Base-by-base conservation (phyloP, 2,329 filamentous ascomycete genomes). In the Hypoxylon rubiginosum region DNA sequence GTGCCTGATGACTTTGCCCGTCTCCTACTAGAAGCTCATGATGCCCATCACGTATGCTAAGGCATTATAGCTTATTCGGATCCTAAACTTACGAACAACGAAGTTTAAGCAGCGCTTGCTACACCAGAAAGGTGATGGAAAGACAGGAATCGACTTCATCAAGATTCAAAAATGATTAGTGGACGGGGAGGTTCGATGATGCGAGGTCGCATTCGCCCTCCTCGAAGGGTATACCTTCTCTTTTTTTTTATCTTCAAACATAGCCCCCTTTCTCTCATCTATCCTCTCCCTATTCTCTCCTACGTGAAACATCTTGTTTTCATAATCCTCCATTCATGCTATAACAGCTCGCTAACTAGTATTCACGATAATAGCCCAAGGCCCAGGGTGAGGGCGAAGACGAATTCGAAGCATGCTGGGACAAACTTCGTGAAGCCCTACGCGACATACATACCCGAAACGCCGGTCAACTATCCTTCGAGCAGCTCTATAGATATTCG, bases 371-470 rank as follows among this genome's bases (percentile, higher is more conserved):
- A 79, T 71, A 77, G 80, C 71, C 76, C 45, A 49, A 69, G 26
- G 49, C 64, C 5, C 30, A 65, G 49, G 53, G 79, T 17, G 85
- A 83, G 66, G 89, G 91, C 70, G 84, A 86, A 9, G 85, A 91
- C 72, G 93, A 97, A 71, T 97, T 97, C 76, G 92, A 97, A n/a
- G 84, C 87, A 2, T 92, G 90, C 72, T 99, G 96, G 96, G 83
- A 84, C 13, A 88, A 89, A 48, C 87, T 99, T 7, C 85, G 90
- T 49, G 86, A 89, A 51, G 94, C 95, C 3, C 87, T 99, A 56
- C 85, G 84, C 61, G 92, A 97, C 76, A 98, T 99, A 54, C 94
- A 98, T 81, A 92, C 90, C 62, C 94, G 97, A 78, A 96, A 97
- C 77, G 94, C 94, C 65, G 97, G 94, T 9, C 86, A 87, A 15